A percentile compares a stretch with the other conserved stretches of the same genome.
phyloP scores from a whole-genome alignment of 306 rosid species.

The Cyclanthera cordifolia region DNA sequence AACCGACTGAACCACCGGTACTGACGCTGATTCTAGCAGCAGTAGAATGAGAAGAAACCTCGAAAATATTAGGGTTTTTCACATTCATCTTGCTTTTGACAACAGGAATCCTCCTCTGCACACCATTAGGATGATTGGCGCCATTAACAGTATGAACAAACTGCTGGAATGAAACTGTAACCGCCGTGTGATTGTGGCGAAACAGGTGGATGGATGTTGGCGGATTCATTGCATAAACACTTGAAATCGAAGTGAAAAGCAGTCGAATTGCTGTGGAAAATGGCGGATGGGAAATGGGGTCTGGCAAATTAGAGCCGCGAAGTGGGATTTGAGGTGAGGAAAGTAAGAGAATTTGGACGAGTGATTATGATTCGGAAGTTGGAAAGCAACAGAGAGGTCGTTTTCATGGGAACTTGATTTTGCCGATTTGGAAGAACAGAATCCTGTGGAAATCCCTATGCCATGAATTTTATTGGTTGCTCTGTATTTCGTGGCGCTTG shows the following conservation, averaged over 20 bases:
- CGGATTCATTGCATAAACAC: neutral
- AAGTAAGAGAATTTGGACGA: neutral
- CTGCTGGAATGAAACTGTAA: slow-evolving; percentile 5
- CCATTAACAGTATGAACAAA: slow-evolving; percentile 4
- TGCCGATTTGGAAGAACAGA: no score
- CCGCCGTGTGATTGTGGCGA: slow-evolving; percentile 11
- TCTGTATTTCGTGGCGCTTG: neutral
- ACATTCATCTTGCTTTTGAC: neutral
- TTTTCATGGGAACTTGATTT: no score
- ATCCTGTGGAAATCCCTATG: no score
- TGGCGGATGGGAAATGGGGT: neutral
- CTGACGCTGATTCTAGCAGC: neutral
- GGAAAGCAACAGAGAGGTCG: neutral
- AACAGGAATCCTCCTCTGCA: neutral
- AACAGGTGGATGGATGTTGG: neutral
- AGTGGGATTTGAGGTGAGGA: slow-evolving; percentile 8
- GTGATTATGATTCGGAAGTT: no score
- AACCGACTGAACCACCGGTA: neutral
- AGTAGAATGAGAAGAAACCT: neutral
- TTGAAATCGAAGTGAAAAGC: neutral
- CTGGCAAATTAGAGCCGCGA: neutral
- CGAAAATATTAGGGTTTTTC: neutral
- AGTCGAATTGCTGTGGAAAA: no score
- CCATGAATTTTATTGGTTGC: neutral
- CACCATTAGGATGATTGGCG: slow-evolving; percentile 5